Evolutionary conservation across 345 rosid species (phyloP).

Genomic region (Jatropha curcas): DNA sequence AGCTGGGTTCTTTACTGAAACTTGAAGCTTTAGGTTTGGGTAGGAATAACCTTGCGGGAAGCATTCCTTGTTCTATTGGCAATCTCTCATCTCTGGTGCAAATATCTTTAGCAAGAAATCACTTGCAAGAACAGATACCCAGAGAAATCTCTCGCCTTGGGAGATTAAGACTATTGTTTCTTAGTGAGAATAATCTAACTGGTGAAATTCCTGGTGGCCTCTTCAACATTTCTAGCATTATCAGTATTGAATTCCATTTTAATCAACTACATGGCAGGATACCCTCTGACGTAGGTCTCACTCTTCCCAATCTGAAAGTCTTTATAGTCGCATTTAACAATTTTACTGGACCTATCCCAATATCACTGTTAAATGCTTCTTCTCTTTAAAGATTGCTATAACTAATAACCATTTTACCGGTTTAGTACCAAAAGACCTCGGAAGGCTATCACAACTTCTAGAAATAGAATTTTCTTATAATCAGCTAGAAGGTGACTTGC

Average conservation of each 20-base stretch:
- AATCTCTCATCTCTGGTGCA: background rate
- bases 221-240: slow-evolving; percentile 22
- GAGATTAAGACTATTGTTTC: background rate
- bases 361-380: slow-evolving; percentile 9
- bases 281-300: slow-evolving; percentile 7
- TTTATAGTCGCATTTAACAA: background rate
- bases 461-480: background rate
- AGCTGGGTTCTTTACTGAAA: background rate
- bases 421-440: background rate
- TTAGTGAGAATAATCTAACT: slow-evolving; percentile 12
- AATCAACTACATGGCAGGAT: slow-evolving; percentile 25
- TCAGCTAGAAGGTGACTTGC: slow-evolving; percentile 2
- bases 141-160: slow-evolving; percentile 12
- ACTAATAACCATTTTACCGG: background rate
- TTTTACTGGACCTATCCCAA: background rate
- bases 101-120: background rate
- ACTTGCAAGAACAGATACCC: slow-evolving; percentile 13
- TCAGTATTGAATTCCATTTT: background rate
- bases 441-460: background rate
- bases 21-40: background rate
- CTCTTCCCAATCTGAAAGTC: background rate
- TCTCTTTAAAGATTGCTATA: background rate
- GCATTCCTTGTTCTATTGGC: background rate
- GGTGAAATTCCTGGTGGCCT: slow-evolving; percentile 16
- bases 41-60: background rate